phyloP scores from a whole-genome alignment of 352 stramenopile genomes.

The Elongisporangium anandrum region DNA sequence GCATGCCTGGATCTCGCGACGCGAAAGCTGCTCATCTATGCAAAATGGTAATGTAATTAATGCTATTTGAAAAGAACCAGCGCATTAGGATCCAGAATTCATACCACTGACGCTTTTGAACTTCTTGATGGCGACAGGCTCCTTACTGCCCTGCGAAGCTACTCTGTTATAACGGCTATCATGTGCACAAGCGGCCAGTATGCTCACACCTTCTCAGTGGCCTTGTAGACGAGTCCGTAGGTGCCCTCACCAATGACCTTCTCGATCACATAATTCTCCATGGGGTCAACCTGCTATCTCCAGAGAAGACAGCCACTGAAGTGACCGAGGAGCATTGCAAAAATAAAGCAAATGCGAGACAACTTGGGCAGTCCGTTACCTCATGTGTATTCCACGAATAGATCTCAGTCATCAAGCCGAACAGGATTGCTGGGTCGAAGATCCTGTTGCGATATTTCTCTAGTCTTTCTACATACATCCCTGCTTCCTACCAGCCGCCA shows the following conservation, averaged over 20 bases:
- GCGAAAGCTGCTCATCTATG: constrained; percentile 70
- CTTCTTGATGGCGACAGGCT: constrained; percentile 79
- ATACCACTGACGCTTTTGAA: constrained; percentile 67
- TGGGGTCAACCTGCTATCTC: constrained; percentile 9
- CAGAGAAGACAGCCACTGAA: background rate
- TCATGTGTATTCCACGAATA: background rate
- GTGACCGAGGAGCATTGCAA: background rate
- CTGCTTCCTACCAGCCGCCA: constrained; percentile 41
- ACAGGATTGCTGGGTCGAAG: background rate
- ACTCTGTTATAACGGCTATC: background rate
- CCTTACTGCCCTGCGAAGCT: constrained; percentile 37
- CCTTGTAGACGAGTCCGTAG: constrained; percentile 80
- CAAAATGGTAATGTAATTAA: background rate
- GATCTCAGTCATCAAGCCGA: background rate
- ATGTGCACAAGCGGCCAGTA: too few species aligned
- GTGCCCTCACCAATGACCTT: constrained; percentile 82
- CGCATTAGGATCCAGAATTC: background rate
- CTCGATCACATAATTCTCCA: constrained; percentile 80
- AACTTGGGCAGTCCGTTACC: background rate
- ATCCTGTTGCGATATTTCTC: background rate
- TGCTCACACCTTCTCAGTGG: constrained; percentile 56
- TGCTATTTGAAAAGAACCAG: background rate
- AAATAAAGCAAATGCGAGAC: background rate
- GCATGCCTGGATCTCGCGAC: constrained; percentile 76
- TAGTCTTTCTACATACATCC: constrained; percentile 3